Evolutionary conservation across 768 basidiomycete species (phyloP), one percentile per base, ranked within the genome.

Genomic region (Russula brevipes): DNA sequence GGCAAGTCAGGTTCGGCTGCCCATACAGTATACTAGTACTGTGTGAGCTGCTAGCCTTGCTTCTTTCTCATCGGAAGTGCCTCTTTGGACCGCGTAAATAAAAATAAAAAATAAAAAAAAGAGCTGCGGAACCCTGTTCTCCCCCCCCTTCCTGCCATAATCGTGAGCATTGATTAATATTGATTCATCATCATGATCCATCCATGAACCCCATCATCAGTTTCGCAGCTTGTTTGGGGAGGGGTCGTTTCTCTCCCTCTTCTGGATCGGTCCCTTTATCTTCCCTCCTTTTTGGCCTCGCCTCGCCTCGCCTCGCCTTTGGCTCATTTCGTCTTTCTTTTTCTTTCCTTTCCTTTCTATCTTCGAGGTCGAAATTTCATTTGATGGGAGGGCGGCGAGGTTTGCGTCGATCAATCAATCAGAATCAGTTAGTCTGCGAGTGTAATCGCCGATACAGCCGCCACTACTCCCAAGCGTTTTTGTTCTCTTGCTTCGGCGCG

Each of bases 381-480:
- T 41, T 59, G 38, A 57, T 56, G 55, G 42, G 55, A 46, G 9
- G 9, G 10, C 31, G 42, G 41, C 31, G 36, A 46, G 35, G 52
- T 39, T 10, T 24, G 24, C 24, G 52, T 54, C 52, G 52, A 50
- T 50, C 58, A 59, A 41, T 51, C 36, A 10, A 58, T 44, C 24
- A 17, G 24, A 24, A 39, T 59, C 47, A 39, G 35, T 50, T 57
- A 24, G 35, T 50, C 9, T 17, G 31, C 4, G 35, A 35, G 19
- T 9, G 55, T 4, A 16, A 57, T 44, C 59, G 50, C 59, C 59
- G 52, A 60, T 60, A 53, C 35, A n/a, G 39, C 58, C 49, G 58
- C 35, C 10, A 30, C 12, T 30, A 17, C n/a, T n/a, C 11, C 42
- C 58, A 11, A 19, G 39, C 57, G 53, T 24, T 14, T 54, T 5